phyloP scores from a whole-genome alignment of 2,329 filamentous ascomycete genomes.

The Venturia pyrina region DNA sequence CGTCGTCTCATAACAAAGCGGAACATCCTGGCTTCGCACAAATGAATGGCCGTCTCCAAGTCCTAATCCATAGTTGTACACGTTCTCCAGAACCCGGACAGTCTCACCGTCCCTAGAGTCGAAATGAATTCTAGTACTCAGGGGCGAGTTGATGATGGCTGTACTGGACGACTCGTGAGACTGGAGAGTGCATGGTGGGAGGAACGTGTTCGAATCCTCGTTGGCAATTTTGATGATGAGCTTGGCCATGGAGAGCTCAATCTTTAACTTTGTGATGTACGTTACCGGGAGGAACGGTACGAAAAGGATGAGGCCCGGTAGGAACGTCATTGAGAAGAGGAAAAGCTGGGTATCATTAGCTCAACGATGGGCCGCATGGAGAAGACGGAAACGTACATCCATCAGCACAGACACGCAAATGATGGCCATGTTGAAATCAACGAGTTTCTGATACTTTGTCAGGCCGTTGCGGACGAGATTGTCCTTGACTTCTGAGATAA shows the following conservation, averaged over 20 bases:
- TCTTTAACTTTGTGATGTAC: slow-evolving; percentile 3
- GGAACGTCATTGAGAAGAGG: slow-evolving; percentile 1
- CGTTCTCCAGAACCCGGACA: not conserved
- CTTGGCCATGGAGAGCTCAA: slow-evolving; percentile 3
- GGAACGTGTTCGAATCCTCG: not conserved
- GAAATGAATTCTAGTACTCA: not conserved
- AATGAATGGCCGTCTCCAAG: not conserved
- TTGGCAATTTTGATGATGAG: not conserved
- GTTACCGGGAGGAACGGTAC: not conserved
- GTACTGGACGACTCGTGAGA: not conserved
- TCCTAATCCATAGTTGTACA: not conserved
- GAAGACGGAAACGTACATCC: not conserved
- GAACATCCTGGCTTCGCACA: not conserved
- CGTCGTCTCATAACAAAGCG: not conserved
- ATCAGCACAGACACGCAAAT: not conserved
- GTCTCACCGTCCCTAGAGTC: not conserved
- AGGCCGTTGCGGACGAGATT: not conserved
- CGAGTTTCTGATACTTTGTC: not conserved
- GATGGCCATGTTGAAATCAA: not conserved
- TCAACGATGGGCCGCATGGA: too few relatives aligned
- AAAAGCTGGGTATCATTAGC: not conserved
- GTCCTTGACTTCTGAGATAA: not conserved
- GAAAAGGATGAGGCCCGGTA: not conserved
- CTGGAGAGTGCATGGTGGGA: not conserved
- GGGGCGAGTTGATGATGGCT: not conserved